These are phyloP conservation scores for Saccharomycopsis babjevae DNA, from an alignment of 805 yeast species.

Conservation along the genomic window DNA sequence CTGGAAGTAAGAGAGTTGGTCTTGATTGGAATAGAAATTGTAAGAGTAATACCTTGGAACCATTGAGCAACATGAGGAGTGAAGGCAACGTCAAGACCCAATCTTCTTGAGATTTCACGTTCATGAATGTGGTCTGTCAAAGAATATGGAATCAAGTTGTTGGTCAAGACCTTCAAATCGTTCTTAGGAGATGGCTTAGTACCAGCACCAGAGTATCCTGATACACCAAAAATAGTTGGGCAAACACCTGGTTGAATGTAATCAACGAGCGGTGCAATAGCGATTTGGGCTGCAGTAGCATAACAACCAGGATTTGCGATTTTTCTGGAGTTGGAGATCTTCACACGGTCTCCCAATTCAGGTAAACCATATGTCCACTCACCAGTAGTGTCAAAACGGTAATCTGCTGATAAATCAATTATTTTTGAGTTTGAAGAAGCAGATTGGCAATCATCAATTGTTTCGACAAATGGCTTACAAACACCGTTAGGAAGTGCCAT, in stretches of 20 bases:
- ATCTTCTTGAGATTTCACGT: conserved; percentile 74
- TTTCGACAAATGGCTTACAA: conserved; percentile 78
- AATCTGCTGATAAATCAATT: conserved; percentile 90
- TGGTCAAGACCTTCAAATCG: conserved; percentile 59
- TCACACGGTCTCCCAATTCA: conserved; percentile 64
- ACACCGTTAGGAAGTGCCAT: conserved; percentile 99
- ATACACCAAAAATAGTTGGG: conserved; percentile 88
- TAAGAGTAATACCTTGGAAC: conserved; percentile 97
- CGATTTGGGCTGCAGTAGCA: conserved; percentile 96
- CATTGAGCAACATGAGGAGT: conserved; percentile 98
- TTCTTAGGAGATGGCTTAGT: conserved; percentile 97
- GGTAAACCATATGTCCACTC: conserved; percentile 96
- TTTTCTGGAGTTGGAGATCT: conserved; percentile 61
- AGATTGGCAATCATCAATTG: conserved; percentile 52
- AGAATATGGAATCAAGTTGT: conserved; percentile 90
- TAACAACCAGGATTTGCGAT: conserved; percentile 98
- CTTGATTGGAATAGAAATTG: conserved; percentile 82
- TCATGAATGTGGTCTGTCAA: conserved; percentile 97
- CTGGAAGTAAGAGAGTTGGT: conserved; percentile 58
- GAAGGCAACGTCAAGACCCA: conserved; percentile 76
- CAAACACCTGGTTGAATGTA: conserved; percentile 43
- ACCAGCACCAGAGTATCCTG: conserved; percentile 99
- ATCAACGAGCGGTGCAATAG: conserved; percentile 76
- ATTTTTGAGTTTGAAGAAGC: conserved; percentile 47
- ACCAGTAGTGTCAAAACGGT: conserved; percentile 80